A percentile compares a stretch with the other conserved stretches of the same genome.
Conservation (phyloP, 2,329 filamentous ascomycete species). For the Ophiostoma perfectum region DNA sequence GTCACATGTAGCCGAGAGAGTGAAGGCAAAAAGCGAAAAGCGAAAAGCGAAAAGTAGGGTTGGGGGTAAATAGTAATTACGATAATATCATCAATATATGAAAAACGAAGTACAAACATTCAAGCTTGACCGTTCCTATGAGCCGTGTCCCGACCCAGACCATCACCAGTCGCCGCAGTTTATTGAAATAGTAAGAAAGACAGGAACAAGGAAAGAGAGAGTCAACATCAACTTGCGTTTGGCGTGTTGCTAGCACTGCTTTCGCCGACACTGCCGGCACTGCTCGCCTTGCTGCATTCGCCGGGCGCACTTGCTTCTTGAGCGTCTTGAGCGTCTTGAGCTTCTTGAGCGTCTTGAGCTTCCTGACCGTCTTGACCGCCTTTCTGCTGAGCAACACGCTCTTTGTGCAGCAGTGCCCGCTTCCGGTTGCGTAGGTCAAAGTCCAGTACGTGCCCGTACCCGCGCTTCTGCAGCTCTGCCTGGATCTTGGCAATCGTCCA, state of each 20-base stretch:
- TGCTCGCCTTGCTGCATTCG: neutral
- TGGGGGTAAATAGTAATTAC: neutral
- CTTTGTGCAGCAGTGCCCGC: slow-evolving; percentile 32
- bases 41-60: neutral
- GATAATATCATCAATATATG: too few species aligned
- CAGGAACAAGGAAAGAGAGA: neutral
- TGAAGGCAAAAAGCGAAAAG: too few species aligned
- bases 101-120: too few species aligned
- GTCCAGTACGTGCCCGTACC: slow-evolving; percentile 35
- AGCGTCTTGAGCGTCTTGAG: too few species aligned
- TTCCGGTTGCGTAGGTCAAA: slow-evolving; percentile 37
- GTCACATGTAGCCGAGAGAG: too few species aligned
- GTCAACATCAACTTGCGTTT: neutral
- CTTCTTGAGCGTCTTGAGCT: too few species aligned
- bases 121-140: too few species aligned
- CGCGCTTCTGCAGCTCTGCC: slow-evolving; percentile 34
- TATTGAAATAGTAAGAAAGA: neutral
- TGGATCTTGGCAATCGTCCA: slow-evolving; percentile 35
- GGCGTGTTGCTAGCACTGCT: slow-evolving; percentile 9
- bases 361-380: too few species aligned
- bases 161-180: too few species aligned
- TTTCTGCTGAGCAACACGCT: slow-evolving; percentile 23
- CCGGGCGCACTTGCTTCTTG: neutral
- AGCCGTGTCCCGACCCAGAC: too few species aligned
- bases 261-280: neutral